These are phyloP conservation scores for Ramaria sp. DNA, from an alignment of 768 basidiomycete genomes.

Conservation along the genomic window DNA sequence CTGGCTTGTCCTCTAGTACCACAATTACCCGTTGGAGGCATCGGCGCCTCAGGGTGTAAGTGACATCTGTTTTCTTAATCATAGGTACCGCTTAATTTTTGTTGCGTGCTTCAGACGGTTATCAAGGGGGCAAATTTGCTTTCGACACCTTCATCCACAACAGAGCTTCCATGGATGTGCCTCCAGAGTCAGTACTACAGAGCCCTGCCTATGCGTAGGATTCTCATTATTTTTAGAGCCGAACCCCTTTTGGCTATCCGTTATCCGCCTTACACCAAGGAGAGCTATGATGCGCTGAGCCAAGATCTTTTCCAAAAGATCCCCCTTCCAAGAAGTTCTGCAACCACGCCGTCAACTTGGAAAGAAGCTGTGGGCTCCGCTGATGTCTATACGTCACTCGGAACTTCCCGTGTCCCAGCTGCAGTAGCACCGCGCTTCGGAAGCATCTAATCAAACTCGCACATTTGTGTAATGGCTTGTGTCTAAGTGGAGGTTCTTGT, in stretches of 20 bases:
- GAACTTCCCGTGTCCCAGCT: too few species aligned
- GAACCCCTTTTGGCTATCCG: conserved; percentile 40
- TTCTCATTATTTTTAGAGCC: conserved; percentile 24
- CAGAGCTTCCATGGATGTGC: conserved; percentile 41
- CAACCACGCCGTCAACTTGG: background rate
- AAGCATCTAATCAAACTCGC: too few species aligned
- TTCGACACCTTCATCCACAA: conserved; percentile 76
- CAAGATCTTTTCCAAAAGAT: conserved; percentile 1
- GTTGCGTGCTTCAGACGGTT: conserved; percentile 42
- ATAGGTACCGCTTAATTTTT: background rate
- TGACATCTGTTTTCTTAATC: conserved; percentile 7
- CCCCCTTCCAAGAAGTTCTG: background rate
- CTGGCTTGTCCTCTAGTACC: conserved; percentile 28
- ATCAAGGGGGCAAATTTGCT: conserved; percentile 59
- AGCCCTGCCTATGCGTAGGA: background rate
- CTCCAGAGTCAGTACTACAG: conserved; percentile 23
- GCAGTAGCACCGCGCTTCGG: too few species aligned
- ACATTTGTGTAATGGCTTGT: too few species aligned
- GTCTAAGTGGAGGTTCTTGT: too few species aligned
- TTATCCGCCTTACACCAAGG: conserved; percentile 53
- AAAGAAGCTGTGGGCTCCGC: too few species aligned
- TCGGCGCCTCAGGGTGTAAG: conserved; percentile 65
- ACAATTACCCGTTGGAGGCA: conserved; percentile 66
- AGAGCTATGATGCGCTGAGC: conserved; percentile 23
- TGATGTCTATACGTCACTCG: too few species aligned